Evolutionary conservation across 2,329 filamentous ascomycete genomes (phyloP), one percentile per base, ranked within the genome.

Genomic region (Calonectria pteridis): DNA sequence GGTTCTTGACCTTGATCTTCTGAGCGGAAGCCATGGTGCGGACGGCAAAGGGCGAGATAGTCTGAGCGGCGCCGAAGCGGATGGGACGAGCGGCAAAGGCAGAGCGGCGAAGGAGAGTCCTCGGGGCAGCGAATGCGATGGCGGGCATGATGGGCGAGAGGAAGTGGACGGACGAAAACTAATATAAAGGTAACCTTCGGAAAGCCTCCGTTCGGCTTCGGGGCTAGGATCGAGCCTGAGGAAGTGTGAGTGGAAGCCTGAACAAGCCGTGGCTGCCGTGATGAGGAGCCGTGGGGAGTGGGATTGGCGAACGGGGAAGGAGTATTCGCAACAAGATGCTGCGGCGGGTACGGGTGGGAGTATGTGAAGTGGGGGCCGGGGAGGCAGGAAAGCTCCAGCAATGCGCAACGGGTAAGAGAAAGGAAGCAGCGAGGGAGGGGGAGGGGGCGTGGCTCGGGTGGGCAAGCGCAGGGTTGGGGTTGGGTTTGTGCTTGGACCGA

Each of bases 1-100:
- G 97, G 88, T 98, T 98, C 93, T 98, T 96, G 89, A 99, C 97
- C 92, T 98, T 97, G 91, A 98, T 98, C 93, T 98, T 99, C 83
- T 91, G 89, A 73, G 63, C 53, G 81, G 89, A 85, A 71, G 89
- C 88, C 91, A 93, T 92, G 81, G 86, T 89, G 84, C 86, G 85
- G n/a, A 98, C 93, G 79, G 86, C 88, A 83, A 86, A 85, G 18
- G 98, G 93, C 0, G 95, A 84, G 64, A 81, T 78, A 51, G 84
- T 85, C 75, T 85, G 83, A 68, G 83, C 76, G 73, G 84, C 83
- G 75, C 83, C 84, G 73, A 84, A 84, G 84, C 76, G 77, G 83
- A 80, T 76, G 85, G 82, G 78, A 82, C 81, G 76, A 79, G 78
- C 37, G 69, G 73, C 73, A 74, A 80, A 69, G 68, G 80, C 77